Evolutionary conservation across 352 stramenopile genomes (phyloP).

Genomic region (Phytophthora pini): DNA sequence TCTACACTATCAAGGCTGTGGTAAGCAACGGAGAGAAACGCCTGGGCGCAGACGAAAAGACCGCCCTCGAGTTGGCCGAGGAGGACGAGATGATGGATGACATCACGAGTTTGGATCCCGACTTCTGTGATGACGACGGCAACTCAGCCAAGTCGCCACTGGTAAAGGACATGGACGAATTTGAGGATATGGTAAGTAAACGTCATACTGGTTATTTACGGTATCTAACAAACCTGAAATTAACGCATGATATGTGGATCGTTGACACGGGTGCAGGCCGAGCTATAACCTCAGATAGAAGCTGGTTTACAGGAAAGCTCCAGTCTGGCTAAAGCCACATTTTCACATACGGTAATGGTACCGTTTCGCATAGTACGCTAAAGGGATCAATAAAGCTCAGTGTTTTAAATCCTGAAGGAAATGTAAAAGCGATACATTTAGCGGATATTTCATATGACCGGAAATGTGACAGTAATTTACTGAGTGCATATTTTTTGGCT

Average conservation of each 20-base stretch:
- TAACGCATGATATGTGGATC: neutral
- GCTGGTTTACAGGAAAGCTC: neutral
- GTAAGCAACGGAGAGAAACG: neutral
- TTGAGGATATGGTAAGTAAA: too few relatives aligned
- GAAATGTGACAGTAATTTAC: conserved; percentile 4
- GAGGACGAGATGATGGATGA: conserved; percentile 3
- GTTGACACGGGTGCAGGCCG: conserved; percentile 1
- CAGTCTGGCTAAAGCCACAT: neutral
- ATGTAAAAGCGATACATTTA: neutral
- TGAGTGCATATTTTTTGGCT: conserved; percentile 7
- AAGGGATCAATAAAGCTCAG: neutral
- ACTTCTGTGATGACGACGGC: conserved; percentile 3
- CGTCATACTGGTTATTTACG: too few relatives aligned
- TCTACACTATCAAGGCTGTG: conserved; percentile 20
- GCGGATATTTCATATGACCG: neutral
- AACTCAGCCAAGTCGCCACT: neutral
- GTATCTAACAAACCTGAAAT: too few relatives aligned
- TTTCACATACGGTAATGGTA: neutral
- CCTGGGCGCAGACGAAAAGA: conserved; percentile 10
- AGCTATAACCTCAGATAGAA: neutral
- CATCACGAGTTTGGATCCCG: neutral
- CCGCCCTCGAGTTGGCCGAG: neutral
- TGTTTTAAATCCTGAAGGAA: neutral
- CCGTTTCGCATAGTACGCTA: neutral
- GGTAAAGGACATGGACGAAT: too few relatives aligned